Evolutionary conservation across 208 protist species (phyloP), one percentile per base, ranked within the genome.

Genomic region (Acanthamoeba healyi): DNA sequence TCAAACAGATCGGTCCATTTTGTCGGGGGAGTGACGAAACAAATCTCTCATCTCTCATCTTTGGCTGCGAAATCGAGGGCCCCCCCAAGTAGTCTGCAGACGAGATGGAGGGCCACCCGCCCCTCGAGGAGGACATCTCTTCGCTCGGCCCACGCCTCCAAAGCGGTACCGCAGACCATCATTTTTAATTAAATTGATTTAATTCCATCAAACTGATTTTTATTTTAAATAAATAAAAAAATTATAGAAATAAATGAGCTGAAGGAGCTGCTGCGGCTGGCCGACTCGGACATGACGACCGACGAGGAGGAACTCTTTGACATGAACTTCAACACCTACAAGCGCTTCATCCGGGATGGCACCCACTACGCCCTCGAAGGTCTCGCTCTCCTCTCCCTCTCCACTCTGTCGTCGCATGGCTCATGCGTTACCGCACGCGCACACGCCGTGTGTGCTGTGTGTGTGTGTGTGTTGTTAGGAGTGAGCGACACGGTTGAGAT

Each of bases 321-420:
- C 10, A 29, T 40, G 26, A 90, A 90, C 82, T 90, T 90, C 32
- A n/a, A 65, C 36, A 67, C 38, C 24, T 90, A 90, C 40, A 90
- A 90, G 51, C n/a, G 10, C 19, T 90, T 90, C 82, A 90, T 90
- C 82, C 63, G 44, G 24, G 82, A 90, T 42, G 82, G 82, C 46
- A 58, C 58, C 26, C 51, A 90, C 82, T 90, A 67, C 38, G 44
- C 82, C 3, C 82, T 90, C 24, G 82, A 90, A 70, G 70, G 70
- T 67, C 58, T 67, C 9, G 4, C 29, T 17, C 29, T 4, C 58
- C 19, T 4, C 15, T 34, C 4, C 22, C 15, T 32, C 15, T 67
- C 15, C 4, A 26, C 58, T 32, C 9, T 32, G 22, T n/a, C n/a
- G n/a, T n/a, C n/a, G n/a, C n/a, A n/a, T n/a, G n/a, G n/a, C n/a